Evolutionary conservation across 371 early-diverging fungal species (phyloP), one percentile per base, ranked within the genome.

Genomic region (Mucor circinelloides): DNA sequence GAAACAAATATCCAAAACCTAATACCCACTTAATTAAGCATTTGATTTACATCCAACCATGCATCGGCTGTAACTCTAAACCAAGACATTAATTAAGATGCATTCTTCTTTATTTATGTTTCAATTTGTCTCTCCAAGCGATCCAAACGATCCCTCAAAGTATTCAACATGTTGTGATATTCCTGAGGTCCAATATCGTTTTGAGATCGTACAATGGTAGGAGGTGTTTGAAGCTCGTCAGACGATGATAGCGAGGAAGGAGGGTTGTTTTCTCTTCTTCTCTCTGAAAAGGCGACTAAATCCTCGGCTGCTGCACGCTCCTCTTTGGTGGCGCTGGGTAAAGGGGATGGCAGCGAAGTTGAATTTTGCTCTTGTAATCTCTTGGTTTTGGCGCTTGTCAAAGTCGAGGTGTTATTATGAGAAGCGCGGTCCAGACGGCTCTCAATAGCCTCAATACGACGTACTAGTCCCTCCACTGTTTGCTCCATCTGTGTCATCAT

Each of bases 161-260:
- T 67, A 34, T 62, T 66, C 25, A 75, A 48, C 72, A 75, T 72
- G 36, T 32, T 68, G 23, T 72, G 67, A 38, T 75, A 75, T 52
- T 75, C 75, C 17, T 72, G 64, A 25, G 72, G 75, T 3, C 70
- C 70, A 58, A 75, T 72, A 44, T 75, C 75, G 58, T 75, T 66
- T 57, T 75, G 75, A 10, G 75, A 75, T 23, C 70, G 60, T 5
- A 75, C 75, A 58, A 75, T 75, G 23, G 75, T 75, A 15, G 76
- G 76, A 19, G 76, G 76, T 17, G 58, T 72, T 34, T 68, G 69
- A 17, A 72, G 54, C 27, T 68, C 61, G 19, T 72, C 69, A 13
- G 52, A 52, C 10, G 52, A 52, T 25, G 52, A 52, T 2, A 40
- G 10, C 1, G 40, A 40, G 40, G 40, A 15, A 36, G 36, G 8